phyloP scores from a whole-genome alignment of 2,329 filamentous ascomycete species.

The Lachnellula hyalina region DNA sequence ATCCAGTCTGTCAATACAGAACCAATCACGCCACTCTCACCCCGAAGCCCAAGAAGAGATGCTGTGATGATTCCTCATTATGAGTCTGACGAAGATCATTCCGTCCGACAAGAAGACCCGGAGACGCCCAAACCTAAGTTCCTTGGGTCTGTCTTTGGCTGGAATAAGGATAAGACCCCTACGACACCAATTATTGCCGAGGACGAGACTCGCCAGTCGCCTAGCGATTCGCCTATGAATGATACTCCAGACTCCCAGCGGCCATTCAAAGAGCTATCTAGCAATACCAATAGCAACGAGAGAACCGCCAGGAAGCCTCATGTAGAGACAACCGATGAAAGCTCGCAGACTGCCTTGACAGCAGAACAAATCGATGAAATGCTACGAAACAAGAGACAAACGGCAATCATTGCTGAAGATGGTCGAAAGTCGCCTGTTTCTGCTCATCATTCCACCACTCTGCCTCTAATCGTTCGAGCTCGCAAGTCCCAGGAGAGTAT shows the following conservation, averaged over 20 bases:
- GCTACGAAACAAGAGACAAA: constrained; percentile 48
- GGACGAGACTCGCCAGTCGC: constrained; percentile 56
- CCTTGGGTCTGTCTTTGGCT: constrained; percentile 40
- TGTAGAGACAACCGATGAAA: constrained; percentile 57
- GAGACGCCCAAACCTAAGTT: constrained; percentile 38
- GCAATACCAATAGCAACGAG: constrained; percentile 41
- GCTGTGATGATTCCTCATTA: constrained; percentile 53
- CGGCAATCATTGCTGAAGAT: constrained; percentile 21
- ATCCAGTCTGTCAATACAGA: constrained; percentile 28
- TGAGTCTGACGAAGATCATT: constrained; percentile 25
- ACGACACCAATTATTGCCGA: constrained; percentile 52
- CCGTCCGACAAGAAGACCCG: constrained; percentile 31
- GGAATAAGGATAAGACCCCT: constrained; percentile 38
- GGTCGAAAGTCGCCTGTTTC: constrained; percentile 19
- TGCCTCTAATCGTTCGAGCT: constrained; percentile 34
- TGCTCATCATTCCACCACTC: constrained; percentile 27
- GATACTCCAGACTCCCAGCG: constrained; percentile 50
- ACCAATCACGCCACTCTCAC: constrained; percentile 30
- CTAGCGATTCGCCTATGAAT: constrained; percentile 43
- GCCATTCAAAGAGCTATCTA: constrained; percentile 58
- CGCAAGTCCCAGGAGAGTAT: constrained; percentile 47
- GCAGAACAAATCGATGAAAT: constrained; percentile 74
- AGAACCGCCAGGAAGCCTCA: constrained; percentile 37
- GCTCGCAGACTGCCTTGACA: constrained; percentile 80
- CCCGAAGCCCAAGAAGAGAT: constrained; percentile 48